Conservation (phyloP, 148 eudicot species). For the Gaultheria prostrata region DNA sequence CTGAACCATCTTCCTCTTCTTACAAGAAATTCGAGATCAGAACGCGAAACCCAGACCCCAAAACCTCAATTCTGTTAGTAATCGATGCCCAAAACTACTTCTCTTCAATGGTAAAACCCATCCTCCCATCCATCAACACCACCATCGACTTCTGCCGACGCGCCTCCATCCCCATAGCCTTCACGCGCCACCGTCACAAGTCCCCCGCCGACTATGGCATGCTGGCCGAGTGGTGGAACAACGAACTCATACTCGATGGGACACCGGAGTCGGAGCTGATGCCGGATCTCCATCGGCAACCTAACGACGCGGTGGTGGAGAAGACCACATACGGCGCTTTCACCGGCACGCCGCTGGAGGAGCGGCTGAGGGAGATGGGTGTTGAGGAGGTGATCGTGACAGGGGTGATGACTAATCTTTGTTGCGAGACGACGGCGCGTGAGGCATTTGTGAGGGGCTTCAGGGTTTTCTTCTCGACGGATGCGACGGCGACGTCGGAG, state of each 20-base stretch:
- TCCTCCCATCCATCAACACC: slow-evolving; percentile 28
- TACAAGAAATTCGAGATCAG: slow-evolving; percentile 51
- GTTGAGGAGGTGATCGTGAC: slow-evolving; percentile 68
- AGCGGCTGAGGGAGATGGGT: slow-evolving; percentile 56
- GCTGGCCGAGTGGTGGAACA: slow-evolving; percentile 78
- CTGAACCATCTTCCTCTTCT: slow-evolving; percentile 23
- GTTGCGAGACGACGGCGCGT: slow-evolving; percentile 87
- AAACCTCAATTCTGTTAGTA: slow-evolving; percentile 53
- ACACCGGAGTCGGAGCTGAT: slow-evolving; percentile 60
- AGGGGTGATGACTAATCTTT: slow-evolving; percentile 85
- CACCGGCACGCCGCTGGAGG: slow-evolving; percentile 60
- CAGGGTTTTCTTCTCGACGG: slow-evolving; percentile 76
- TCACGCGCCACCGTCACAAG: slow-evolving; percentile 42
- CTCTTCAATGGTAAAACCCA: slow-evolving; percentile 47
- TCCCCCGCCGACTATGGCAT: slow-evolving; percentile 51
- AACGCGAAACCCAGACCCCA: slow-evolving; percentile 54
- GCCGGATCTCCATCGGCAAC: slow-evolving; percentile 32
- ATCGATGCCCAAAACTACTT: slow-evolving; percentile 88
- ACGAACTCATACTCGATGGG: slow-evolving; percentile 63
- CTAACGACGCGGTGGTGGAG: slow-evolving; percentile 48
- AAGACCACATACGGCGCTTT: slow-evolving; percentile 84
- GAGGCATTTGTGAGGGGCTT: slow-evolving; percentile 85
- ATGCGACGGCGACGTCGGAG: slow-evolving; percentile 70
- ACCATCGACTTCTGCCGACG: slow-evolving; percentile 37
- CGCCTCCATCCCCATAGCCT: slow-evolving; percentile 55